Conservation (phyloP, 352 stramenopile species). For the Globisporangium polare region DNA sequence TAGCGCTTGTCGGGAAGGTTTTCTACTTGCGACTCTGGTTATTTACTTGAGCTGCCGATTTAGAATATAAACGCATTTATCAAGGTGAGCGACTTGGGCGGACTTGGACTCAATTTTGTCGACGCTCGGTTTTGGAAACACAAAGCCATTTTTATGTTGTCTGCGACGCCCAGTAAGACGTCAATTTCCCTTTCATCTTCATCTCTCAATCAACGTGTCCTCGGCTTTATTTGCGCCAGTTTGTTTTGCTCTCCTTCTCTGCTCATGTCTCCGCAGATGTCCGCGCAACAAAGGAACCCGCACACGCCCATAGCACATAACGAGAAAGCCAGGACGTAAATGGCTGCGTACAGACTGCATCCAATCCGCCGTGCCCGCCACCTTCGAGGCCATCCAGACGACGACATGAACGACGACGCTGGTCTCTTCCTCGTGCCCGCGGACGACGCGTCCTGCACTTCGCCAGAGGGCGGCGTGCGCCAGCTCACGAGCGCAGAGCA, state of each 20-base stretch:
- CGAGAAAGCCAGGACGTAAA: neutral
- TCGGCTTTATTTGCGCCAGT: no score
- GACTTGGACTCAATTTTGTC: neutral
- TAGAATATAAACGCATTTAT: no score
- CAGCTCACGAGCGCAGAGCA: conserved; percentile 37
- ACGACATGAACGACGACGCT: conserved; percentile 23
- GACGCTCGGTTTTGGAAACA: no score
- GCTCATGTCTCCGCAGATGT: conserved; percentile 2
- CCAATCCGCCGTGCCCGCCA: neutral
- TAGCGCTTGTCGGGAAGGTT: no score
- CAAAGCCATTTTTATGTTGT: no score
- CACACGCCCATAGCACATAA: neutral
- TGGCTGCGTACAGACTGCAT: neutral
- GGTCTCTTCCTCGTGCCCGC: conserved; percentile 24
- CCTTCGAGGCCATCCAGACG: neutral
- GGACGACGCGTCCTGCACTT: conserved; percentile 31
- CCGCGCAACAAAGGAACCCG: no score
- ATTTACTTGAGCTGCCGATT: no score
- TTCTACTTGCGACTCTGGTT: no score
- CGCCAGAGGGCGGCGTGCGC: conserved; percentile 26
- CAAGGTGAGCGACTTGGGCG: no score
- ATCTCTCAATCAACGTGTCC: neutral
- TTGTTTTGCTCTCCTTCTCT: neutral
- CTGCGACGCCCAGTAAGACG: no score
- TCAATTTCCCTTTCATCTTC: neutral